Conservation (phyloP, 202 grass and related monocot species). For the Setaria italica region DNA sequence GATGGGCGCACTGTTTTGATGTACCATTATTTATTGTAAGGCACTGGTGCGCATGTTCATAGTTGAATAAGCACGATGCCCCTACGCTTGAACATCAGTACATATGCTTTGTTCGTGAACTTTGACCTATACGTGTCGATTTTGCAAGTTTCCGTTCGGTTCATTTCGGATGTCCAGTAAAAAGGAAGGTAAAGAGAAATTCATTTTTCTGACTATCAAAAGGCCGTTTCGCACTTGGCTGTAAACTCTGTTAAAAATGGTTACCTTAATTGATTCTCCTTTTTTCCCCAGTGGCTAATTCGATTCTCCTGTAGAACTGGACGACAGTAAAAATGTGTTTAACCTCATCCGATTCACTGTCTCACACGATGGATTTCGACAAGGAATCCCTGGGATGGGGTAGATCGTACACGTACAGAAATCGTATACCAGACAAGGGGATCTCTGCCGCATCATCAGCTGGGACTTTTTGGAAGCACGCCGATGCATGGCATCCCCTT, state of each 20-base stretch:
- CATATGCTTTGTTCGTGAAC: not conserved
- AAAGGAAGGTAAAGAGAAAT: not conserved
- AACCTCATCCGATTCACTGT: not conserved
- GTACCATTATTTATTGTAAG: constrained; percentile 61
- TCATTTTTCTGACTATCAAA: not conserved
- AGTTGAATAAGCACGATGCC: constrained; percentile 50
- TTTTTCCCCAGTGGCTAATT: no score
- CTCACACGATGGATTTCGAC: not conserved
- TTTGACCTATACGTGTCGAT: not conserved
- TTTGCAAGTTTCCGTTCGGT: not conserved
- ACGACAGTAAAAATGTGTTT: not conserved
- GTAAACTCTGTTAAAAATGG: not conserved
- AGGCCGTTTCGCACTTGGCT: not conserved
- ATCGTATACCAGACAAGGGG: not conserved
- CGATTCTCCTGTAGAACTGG: not conserved
- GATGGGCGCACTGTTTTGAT: constrained; percentile 32
- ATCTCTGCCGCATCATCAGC: not conserved
- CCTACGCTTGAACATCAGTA: constrained; percentile 41
- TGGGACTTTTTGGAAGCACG: constrained; percentile 17
- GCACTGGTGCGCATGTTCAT: constrained; percentile 47
- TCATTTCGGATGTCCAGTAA: not conserved
- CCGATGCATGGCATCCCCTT: not conserved
- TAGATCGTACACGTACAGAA: not conserved
- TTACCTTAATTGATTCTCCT: not conserved
- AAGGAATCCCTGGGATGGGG: not conserved